Evolutionary conservation across 345 rosid genomes (phyloP).

Genomic region (Ceriops decandra): DNA sequence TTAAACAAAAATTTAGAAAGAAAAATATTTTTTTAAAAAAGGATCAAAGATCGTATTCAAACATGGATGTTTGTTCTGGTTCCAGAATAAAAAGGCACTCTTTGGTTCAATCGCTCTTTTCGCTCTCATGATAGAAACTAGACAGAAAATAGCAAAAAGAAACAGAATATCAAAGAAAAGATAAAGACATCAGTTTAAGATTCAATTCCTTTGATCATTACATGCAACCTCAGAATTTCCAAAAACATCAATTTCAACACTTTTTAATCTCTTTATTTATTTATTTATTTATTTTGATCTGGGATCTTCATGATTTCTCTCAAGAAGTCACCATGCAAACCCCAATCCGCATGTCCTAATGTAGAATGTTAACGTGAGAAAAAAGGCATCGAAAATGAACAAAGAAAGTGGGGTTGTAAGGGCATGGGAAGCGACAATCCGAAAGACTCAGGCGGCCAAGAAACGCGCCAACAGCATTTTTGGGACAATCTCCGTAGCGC

Average conservation of each 20-base stretch:
- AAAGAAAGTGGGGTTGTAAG: constrained; percentile 62
- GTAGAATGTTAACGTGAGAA: constrained; percentile 10
- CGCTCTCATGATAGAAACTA: constrained; percentile 22
- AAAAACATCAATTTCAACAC: too few relatives aligned
- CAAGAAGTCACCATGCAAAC: neutral
- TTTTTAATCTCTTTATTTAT: too few relatives aligned
- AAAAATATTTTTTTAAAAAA: neutral
- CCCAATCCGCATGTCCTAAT: neutral
- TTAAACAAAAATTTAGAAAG: too few relatives aligned
- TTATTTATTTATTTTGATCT: neutral
- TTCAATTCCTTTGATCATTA: neutral
- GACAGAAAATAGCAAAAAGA: neutral
- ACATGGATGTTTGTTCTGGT: constrained; percentile 11
- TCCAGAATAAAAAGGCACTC: constrained; percentile 23
- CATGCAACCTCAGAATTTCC: neutral
- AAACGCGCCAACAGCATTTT: constrained; percentile 87
- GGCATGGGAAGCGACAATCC: constrained; percentile 93
- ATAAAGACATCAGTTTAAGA: neutral
- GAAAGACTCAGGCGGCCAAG: constrained; percentile 86
- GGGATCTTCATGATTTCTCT: constrained; percentile 6
- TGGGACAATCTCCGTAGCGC: constrained; percentile 54
- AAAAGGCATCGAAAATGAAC: constrained; percentile 38
- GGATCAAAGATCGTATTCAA: constrained; percentile 5
- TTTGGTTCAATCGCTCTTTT: constrained; percentile 33
- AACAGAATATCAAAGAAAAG: neutral